Percentiles rank a stretch among this genome's conserved stretches.
phyloP scores from a whole-genome alignment of 1,284 basidiomycete species.

The Irpex lacteus region DNA sequence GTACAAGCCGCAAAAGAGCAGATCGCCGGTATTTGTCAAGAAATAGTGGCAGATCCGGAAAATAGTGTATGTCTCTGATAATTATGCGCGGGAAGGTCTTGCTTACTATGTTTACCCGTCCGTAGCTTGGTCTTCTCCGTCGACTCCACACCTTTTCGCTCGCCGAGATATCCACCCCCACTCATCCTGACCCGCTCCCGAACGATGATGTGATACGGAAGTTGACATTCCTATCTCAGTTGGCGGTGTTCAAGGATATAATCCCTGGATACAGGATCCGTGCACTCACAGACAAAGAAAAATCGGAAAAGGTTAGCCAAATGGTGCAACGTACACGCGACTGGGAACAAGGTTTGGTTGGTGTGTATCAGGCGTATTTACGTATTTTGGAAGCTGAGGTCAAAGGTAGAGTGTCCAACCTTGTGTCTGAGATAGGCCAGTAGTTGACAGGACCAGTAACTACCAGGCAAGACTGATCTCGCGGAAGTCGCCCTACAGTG shows the following conservation, averaged over 20 bases:
- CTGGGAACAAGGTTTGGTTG: conserved; percentile 95
- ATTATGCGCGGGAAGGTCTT: conserved; percentile 4
- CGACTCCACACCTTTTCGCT: conserved; percentile 86
- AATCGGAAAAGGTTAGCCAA: conserved; percentile 92
- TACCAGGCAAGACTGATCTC: conserved; percentile 69
- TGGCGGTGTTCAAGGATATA: conserved; percentile 95
- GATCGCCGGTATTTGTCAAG: conserved; percentile 85
- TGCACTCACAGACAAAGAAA: conserved; percentile 85
- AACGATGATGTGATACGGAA: conserved; percentile 87
- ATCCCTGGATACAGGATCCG: conserved; percentile 92
- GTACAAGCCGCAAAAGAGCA: conserved; percentile 86
- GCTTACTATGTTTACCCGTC: conserved; percentile 45
- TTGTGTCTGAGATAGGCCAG: neutral
- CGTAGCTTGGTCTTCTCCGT: conserved; percentile 62
- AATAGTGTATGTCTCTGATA: conserved; percentile 58
- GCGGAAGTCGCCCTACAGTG: conserved; percentile 74
- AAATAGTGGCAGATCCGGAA: conserved; percentile 84
- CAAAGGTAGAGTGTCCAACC: conserved; percentile 59
- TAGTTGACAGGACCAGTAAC: conserved; percentile 22
- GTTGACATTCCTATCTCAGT: conserved; percentile 85
- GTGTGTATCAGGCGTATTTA: conserved; percentile 87
- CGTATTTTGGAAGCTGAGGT: conserved; percentile 83
- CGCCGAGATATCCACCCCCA: conserved; percentile 62
- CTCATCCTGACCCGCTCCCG: conserved; percentile 61
- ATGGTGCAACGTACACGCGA: conserved; percentile 89